These are phyloP conservation scores for Verticillium alfalfae DNA, from an alignment of 2,329 filamentous ascomycete species.

Conservation along the genomic window DNA sequence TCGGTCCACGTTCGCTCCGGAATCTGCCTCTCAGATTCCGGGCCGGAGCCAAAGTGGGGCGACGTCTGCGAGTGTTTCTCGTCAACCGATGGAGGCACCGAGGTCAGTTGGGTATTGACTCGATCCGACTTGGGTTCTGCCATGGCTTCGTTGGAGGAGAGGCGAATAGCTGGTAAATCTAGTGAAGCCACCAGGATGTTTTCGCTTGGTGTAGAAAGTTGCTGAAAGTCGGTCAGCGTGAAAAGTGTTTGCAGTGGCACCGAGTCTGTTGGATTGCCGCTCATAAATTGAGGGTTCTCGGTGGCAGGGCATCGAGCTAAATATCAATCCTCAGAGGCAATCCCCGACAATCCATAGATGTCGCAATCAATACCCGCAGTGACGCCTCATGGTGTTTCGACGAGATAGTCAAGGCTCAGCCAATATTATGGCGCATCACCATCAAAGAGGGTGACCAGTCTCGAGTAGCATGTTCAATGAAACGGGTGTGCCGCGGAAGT, in stretches of 20 bases:
- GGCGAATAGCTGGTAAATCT: too few relatives aligned
- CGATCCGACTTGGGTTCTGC: not conserved
- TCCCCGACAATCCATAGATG: not conserved
- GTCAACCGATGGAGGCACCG: not conserved
- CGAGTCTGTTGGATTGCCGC: too few relatives aligned
- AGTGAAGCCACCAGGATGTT: too few relatives aligned
- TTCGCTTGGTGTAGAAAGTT: too few relatives aligned
- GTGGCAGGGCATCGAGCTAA: not conserved
- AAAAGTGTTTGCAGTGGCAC: too few relatives aligned
- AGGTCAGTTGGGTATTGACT: not conserved
- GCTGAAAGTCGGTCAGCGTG: too few relatives aligned
- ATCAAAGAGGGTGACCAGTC: not conserved
- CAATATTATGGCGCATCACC: too few relatives aligned
- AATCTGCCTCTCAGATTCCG: not conserved
- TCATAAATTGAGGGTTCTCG: not conserved
- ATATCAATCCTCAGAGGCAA: not conserved
- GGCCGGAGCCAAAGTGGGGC: not conserved
- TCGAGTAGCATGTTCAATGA: too few relatives aligned
- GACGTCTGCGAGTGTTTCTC: not conserved
- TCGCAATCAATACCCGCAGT: not conserved
- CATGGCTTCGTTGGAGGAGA: not conserved
- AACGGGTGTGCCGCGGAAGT: not conserved
- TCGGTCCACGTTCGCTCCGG: constrained; percentile 27
- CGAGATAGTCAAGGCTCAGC: too few relatives aligned
- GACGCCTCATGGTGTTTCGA: not conserved